phyloP scores from a whole-genome alignment of 2,329 filamentous ascomycete genomes.

The Colletotrichum siamense region DNA sequence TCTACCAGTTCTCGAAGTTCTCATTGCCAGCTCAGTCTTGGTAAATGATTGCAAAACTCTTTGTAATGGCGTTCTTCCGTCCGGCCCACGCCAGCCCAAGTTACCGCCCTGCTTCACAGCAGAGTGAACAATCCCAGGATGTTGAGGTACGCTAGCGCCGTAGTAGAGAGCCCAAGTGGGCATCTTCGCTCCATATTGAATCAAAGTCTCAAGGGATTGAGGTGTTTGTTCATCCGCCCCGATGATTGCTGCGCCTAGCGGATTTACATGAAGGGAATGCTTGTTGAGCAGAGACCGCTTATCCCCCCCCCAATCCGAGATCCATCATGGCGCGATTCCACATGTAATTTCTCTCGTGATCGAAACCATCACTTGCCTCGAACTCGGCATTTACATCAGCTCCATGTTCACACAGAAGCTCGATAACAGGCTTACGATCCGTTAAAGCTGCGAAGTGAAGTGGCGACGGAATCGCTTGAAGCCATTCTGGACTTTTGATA shows the following conservation, averaged over 20 bases:
- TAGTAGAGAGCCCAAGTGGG: not conserved
- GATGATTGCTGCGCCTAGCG: not conserved
- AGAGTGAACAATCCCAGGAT: rapidly evolving
- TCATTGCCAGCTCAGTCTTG: too few relatives aligned
- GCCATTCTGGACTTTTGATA: rapidly evolving
- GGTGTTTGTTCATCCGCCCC: rapidly evolving
- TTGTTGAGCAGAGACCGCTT: too few relatives aligned
- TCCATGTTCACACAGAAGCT: not conserved
- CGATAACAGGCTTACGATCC: too few relatives aligned
- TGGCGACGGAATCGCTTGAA: rapidly evolving
- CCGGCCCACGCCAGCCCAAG: rapidly evolving
- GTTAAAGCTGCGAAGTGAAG: not conserved
- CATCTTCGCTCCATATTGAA: rapidly evolving
- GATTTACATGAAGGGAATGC: too few relatives aligned
- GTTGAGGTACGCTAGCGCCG: rapidly evolving
- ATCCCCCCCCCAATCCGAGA: too few relatives aligned
- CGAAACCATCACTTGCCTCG: too few relatives aligned
- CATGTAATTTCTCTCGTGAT: not conserved
- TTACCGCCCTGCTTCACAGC: rapidly evolving
- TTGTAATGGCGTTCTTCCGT: rapidly evolving
- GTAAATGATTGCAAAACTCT: not conserved
- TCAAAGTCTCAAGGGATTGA: rapidly evolving
- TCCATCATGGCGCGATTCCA: not conserved
- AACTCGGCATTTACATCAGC: not conserved
- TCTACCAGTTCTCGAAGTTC: too few relatives aligned